Percentiles rank a stretch among this genome's conserved stretches.
Evolutionary conservation across 1,284 basidiomycete genomes (phyloP).

Genomic region (Cutaneotrichosporon daszewskae): DNA sequence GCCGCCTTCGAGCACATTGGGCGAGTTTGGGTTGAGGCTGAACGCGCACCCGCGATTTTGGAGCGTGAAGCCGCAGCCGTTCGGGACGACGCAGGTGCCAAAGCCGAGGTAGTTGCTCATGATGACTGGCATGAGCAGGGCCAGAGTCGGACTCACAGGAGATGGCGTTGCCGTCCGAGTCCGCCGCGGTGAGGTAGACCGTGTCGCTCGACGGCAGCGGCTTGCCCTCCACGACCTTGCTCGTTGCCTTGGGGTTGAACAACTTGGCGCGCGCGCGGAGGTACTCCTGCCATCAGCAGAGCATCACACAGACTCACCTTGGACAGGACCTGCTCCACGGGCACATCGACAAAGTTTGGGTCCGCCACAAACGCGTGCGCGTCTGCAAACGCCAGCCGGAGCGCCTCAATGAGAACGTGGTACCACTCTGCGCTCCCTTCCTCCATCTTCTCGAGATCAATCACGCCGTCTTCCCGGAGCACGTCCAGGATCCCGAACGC

Average conservation of each 20-base stretch:
- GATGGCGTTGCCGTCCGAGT: slow-evolving; percentile 79
- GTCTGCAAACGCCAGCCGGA: slow-evolving; percentile 40
- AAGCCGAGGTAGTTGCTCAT: slow-evolving; percentile 72
- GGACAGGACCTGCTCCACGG: slow-evolving; percentile 70
- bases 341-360: slow-evolving; percentile 66
- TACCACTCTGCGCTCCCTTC: slow-evolving; percentile 86
- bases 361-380: slow-evolving; percentile 80
- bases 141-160: not conserved
- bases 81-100: slow-evolving; percentile 67
- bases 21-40: slow-evolving; percentile 68
- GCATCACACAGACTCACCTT: slow-evolving; percentile 35
- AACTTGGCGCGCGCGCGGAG: slow-evolving; percentile 70
- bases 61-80: slow-evolving; percentile 89
- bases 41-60: slow-evolving; percentile 91
- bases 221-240: slow-evolving; percentile 57
- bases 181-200: slow-evolving; percentile 86
- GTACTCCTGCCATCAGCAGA: slow-evolving; percentile 55
- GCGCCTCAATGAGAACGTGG: slow-evolving; percentile 71
- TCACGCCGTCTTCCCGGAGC: slow-evolving; percentile 18
- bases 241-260: slow-evolving; percentile 66
- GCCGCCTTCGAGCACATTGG: slow-evolving; percentile 70
- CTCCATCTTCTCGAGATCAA: slow-evolving; percentile 68
- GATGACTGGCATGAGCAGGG: slow-evolving; percentile 53
- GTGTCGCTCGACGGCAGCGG: slow-evolving; percentile 69
- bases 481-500: slow-evolving; percentile 86